Evolutionary conservation across 1,284 basidiomycete genomes (phyloP), one percentile per base, ranked within the genome.

Genomic region (Pisolithus thermaeus): DNA sequence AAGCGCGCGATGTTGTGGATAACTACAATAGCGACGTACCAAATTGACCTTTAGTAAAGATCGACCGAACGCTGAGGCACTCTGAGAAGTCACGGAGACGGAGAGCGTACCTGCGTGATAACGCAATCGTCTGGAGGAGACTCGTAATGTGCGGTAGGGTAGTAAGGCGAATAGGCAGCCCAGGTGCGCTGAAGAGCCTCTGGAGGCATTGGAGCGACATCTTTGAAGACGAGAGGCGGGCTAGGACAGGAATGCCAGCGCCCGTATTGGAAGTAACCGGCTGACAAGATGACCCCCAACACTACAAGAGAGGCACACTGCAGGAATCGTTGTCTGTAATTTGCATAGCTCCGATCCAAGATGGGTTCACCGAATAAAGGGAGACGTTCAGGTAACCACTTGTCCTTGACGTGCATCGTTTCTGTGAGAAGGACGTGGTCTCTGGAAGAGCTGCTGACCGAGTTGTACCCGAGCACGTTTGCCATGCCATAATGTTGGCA

Each of bases 141-240:
- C 3, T 55, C 48, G 58, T 85, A 86, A n/a, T 64, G 59, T 4
- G 67, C 72, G 4, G 72, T 73, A 2, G 81, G 61, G 52, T 73
- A 78, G 60, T 77, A 85, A 0, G 83, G 83, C 11, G 81, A 76
- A 59, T 84, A 84, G 48, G 77, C 70, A 7, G 74, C 79, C 83
- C 82, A 84, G 6, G 70, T 62, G 20, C 56, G 65, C 44, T 72
- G 64, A 4, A 67, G 50, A 32, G 30, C 30, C 52, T 61, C 54
- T 12, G 66, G 56, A 20, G 68, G 37, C 9, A 45, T 52, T 16
- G 52, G 1, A 4, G 48, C 46, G 3, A 30, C 20, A 3, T 48
- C 23, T 18, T 38, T 16, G 25, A 40, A 25, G 2, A 40, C 18
- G 27, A 41, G 28, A 3, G 51, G 22, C 4, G 53, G 18, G n/a